Evolutionary conservation across 805 yeast genomes (phyloP).

Genomic region (Cephaloascus albidus): DNA sequence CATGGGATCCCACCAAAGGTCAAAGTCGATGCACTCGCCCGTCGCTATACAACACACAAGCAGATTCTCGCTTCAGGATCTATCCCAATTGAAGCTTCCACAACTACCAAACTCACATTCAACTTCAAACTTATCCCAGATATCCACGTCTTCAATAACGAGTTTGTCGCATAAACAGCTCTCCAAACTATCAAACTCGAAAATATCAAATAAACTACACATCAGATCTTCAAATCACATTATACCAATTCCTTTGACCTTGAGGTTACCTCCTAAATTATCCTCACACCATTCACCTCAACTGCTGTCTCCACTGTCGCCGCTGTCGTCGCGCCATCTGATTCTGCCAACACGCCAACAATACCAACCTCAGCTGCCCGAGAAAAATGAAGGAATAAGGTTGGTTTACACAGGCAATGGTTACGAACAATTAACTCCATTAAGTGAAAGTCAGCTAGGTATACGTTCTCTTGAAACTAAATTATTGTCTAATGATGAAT

Average conservation of each 20-base stretch:
- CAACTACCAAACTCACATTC: too few relatives aligned
- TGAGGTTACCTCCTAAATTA: conserved; percentile 27
- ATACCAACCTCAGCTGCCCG: too few relatives aligned
- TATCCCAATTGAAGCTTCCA: too few relatives aligned
- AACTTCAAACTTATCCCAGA: neutral
- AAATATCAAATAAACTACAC: conserved; percentile 25
- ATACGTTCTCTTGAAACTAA: conserved; percentile 7
- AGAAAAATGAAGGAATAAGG: conserved; percentile 1
- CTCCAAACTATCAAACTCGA: conserved; percentile 20
- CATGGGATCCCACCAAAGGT: too few relatives aligned
- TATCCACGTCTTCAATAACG: neutral
- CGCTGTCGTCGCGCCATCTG: too few relatives aligned
- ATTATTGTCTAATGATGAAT: conserved; percentile 19
- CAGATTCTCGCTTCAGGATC: too few relatives aligned
- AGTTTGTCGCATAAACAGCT: conserved; percentile 14
- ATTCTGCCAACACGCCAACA: too few relatives aligned
- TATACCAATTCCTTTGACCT: conserved; percentile 32
- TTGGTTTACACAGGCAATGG: conserved; percentile 25
- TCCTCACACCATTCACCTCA: conserved; percentile 5
- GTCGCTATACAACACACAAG: too few relatives aligned
- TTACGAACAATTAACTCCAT: conserved; percentile 16
- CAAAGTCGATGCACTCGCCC: too few relatives aligned
- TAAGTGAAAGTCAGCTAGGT: conserved; percentile 2
- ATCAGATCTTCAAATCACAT: conserved; percentile 12
- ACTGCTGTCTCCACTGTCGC: conserved; percentile 5